These are phyloP conservation scores for Solanum sitiens DNA, from an alignment of 257 asterid genomes.

Conservation along the genomic window DNA sequence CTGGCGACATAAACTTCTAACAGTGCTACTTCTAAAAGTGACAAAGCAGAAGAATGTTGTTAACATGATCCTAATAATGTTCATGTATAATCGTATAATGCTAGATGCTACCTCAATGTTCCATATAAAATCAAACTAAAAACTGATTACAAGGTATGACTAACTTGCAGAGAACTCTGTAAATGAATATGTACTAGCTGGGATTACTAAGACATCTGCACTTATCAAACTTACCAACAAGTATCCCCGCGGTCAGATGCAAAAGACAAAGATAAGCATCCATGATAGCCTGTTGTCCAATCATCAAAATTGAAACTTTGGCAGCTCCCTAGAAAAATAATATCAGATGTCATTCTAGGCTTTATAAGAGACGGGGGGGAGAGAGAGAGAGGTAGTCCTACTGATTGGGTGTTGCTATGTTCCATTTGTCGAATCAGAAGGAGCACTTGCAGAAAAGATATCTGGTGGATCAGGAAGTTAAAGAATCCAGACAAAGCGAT, in stretches of 20 bases:
- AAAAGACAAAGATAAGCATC: constrained; percentile 96
- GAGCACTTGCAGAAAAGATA: constrained; percentile 89
- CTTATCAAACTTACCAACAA: constrained; percentile 63
- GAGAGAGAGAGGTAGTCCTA: constrained; percentile 15
- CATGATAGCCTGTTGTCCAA: constrained; percentile 98
- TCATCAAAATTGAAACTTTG: constrained; percentile 87
- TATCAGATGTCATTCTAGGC: neutral
- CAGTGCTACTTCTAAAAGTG: neutral
- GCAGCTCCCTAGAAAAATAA: constrained; percentile 76
- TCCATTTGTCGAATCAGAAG: constrained; percentile 95
- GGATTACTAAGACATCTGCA: neutral
- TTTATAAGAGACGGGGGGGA: neutral
- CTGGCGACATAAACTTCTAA: neutral
- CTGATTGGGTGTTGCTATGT: constrained; percentile 96
- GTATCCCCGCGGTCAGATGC: constrained; percentile 94
- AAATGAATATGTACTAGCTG: neutral
- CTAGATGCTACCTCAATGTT: neutral
- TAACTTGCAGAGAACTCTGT: neutral
- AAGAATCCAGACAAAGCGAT: constrained; percentile 36
- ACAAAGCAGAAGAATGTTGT: neutral
- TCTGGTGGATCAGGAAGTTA: constrained; percentile 36
- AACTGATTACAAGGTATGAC: neutral
- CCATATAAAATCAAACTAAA: neutral
- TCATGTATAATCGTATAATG: neutral
- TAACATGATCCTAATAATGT: neutral